These are phyloP conservation scores for Podospora appendiculata DNA, from an alignment of 495 filamentous ascomycete genomes.

Conservation along the genomic window DNA sequence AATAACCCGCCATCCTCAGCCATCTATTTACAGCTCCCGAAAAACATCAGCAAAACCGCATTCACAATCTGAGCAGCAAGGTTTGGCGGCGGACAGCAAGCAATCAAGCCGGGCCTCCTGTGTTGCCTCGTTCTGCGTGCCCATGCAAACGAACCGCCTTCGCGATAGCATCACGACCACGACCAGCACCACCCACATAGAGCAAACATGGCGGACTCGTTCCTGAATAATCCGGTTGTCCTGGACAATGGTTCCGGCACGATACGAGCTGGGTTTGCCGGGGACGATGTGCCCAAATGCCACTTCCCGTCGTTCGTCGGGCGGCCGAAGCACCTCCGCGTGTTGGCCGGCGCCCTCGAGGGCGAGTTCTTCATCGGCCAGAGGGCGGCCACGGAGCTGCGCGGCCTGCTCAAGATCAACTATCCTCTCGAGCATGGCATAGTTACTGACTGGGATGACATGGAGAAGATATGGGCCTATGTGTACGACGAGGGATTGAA, in stretches of 20 bases:
- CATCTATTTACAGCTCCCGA: no score
- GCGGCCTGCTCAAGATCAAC: slow-evolving; percentile 87
- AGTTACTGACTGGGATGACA: slow-evolving; percentile 99
- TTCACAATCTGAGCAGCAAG: no score
- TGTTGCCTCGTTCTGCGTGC: background rate
- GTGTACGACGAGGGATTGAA: slow-evolving; percentile 65
- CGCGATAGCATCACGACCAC: no score
- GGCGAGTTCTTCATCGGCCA: slow-evolving; percentile 96
- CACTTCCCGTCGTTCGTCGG: slow-evolving; percentile 98
- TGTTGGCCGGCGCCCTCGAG: slow-evolving; percentile 90
- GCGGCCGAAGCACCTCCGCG: slow-evolving; percentile 91
- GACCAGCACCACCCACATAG: no score
- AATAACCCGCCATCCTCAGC: no score
- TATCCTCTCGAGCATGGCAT: slow-evolving; percentile 97
- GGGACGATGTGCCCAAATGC: slow-evolving; percentile 90
- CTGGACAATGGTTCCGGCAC: slow-evolving; percentile 99
- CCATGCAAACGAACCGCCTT: no score
- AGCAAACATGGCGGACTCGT: slow-evolving; percentile 64
- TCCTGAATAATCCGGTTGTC: slow-evolving; percentile 96
- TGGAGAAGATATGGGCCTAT: slow-evolving; percentile 96
- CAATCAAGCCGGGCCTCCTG: background rate
- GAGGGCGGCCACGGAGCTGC: slow-evolving; percentile 78
- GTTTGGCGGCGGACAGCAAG: background rate
- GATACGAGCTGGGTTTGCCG: slow-evolving; percentile 93
- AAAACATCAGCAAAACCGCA: no score